Evolutionary conservation across 2,329 filamentous ascomycete genomes (phyloP).

Genomic region (Rosellinia necatrix): DNA sequence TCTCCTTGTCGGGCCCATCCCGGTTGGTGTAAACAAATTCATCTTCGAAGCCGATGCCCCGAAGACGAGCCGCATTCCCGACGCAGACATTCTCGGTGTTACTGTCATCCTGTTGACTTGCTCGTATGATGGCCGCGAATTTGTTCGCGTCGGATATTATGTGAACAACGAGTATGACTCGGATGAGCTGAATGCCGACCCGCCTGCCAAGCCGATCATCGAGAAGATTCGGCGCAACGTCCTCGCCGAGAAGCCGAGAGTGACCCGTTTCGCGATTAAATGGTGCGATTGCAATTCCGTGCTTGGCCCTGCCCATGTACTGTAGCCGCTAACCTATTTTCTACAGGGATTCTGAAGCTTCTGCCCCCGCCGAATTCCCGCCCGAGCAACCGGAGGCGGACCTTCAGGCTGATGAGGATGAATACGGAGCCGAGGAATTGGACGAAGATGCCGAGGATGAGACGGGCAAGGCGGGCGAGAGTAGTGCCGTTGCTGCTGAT

Average conservation of each 20-base stretch:
- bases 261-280: conserved; percentile 97
- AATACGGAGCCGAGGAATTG: conserved; percentile 87
- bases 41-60: conserved; percentile 95
- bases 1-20: conserved; percentile 95
- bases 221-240: conserved; percentile 93
- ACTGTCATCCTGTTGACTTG: conserved; percentile 96
- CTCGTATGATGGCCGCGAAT: conserved; percentile 94
- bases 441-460: conserved; percentile 66
- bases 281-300: conserved; percentile 67
- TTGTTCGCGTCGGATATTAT: conserved; percentile 98
- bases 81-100: conserved; percentile 93
- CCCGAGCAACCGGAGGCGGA: conserved; percentile 98
- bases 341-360: conserved; percentile 92
- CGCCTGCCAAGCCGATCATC: conserved; percentile 87
- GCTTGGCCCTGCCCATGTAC: neutral
- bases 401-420: conserved; percentile 81
- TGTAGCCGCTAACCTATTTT: neutral
- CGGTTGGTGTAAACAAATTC: conserved; percentile 98
- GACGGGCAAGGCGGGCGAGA: conserved; percentile 49
- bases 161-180: conserved; percentile 99
- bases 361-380: conserved; percentile 92
- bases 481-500: conserved; percentile 52
- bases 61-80: conserved; percentile 86
- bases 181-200: conserved; percentile 85
- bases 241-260: conserved; percentile 93